phyloP scores from a whole-genome alignment of 129 eudicot species.

The Arctium minus region DNA sequence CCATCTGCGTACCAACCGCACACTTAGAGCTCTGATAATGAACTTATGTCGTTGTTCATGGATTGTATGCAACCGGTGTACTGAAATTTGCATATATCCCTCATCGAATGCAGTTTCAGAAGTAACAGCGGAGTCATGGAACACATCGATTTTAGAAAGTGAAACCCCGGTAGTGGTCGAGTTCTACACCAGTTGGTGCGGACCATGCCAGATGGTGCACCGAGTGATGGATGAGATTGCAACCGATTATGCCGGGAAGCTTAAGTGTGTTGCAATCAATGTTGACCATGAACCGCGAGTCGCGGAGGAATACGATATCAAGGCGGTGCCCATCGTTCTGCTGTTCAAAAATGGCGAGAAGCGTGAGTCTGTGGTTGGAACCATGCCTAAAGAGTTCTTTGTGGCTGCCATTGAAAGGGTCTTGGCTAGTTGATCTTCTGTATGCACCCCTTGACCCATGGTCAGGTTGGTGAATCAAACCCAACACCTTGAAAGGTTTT shows the following conservation, averaged over 20 bases:
- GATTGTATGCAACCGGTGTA: not conserved
- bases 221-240: conserved; percentile 76
- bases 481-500: not conserved
- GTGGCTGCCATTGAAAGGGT: conserved; percentile 66
- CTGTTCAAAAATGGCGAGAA: conserved; percentile 64
- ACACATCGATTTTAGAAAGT: conserved; percentile 47
- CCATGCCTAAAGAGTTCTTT: conserved; percentile 81
- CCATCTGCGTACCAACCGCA: no score
- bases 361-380: conserved; percentile 49
- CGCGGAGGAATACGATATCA: conserved; percentile 58
- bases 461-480: not conserved
- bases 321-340: conserved; percentile 76
- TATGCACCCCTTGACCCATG: not conserved
- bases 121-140: conserved; percentile 72
- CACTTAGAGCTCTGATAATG: no score
- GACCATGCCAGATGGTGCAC: conserved; percentile 83
- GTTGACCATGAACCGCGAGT: conserved; percentile 54
- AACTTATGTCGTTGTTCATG: not conserved
- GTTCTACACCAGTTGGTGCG: conserved; percentile 88
- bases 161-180: conserved; percentile 72
- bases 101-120: conserved; percentile 40
- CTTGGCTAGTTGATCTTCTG: conserved; percentile 27
- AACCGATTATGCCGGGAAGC: conserved; percentile 52
- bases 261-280: conserved; percentile 52
- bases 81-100: not conserved